Evolutionary conservation across 2,329 filamentous ascomycete species (phyloP).

Genomic region (Allantophomopsis cytisporea): DNA sequence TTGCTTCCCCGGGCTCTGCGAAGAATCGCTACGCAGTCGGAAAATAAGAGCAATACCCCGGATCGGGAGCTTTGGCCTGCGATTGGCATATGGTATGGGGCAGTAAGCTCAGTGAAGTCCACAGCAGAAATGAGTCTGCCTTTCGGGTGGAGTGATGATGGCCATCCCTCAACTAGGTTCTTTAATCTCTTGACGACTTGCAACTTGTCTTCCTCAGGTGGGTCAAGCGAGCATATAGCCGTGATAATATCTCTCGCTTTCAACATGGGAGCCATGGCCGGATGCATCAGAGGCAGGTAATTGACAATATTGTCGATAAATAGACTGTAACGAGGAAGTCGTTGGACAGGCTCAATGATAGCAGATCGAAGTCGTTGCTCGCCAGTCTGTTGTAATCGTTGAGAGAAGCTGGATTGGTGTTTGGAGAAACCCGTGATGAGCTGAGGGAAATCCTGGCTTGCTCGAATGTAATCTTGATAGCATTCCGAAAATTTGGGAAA

Average conservation of each 20-base stretch:
- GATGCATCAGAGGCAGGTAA: slow-evolving; percentile 74
- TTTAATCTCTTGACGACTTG: slow-evolving; percentile 62
- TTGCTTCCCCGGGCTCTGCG: slow-evolving; percentile 52
- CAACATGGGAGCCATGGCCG: slow-evolving; percentile 69
- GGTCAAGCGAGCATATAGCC: slow-evolving; percentile 89
- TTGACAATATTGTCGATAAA: slow-evolving; percentile 92
- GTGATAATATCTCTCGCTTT: slow-evolving; percentile 88
- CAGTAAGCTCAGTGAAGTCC: slow-evolving; percentile 64
- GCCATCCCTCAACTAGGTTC: slow-evolving; percentile 69
- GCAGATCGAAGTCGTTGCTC: slow-evolving; percentile 85
- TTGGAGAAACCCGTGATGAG: slow-evolving; percentile 70
- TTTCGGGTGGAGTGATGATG: slow-evolving; percentile 52
- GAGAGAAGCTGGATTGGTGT: slow-evolving; percentile 69
- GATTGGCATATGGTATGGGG: slow-evolving; percentile 46
- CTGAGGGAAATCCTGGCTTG: slow-evolving; percentile 76
- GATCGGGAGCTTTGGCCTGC: slow-evolving; percentile 23
- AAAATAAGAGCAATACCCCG: slow-evolving; percentile 73
- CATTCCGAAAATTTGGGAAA: slow-evolving; percentile 85
- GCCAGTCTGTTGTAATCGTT: slow-evolving; percentile 67
- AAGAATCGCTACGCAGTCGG: slow-evolving; percentile 66
- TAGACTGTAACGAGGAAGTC: slow-evolving; percentile 85
- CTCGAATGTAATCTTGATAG: slow-evolving; percentile 86
- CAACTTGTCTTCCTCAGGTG: slow-evolving; percentile 55
- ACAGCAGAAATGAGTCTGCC: slow-evolving; percentile 71
- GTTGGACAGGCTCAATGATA: slow-evolving; percentile 91